A percentile compares a stretch with the other conserved stretches of the same genome.
These are phyloP conservation scores for Elsinoe necatrix DNA, from an alignment of 2,329 filamentous ascomycete species.

Conservation along the genomic window DNA sequence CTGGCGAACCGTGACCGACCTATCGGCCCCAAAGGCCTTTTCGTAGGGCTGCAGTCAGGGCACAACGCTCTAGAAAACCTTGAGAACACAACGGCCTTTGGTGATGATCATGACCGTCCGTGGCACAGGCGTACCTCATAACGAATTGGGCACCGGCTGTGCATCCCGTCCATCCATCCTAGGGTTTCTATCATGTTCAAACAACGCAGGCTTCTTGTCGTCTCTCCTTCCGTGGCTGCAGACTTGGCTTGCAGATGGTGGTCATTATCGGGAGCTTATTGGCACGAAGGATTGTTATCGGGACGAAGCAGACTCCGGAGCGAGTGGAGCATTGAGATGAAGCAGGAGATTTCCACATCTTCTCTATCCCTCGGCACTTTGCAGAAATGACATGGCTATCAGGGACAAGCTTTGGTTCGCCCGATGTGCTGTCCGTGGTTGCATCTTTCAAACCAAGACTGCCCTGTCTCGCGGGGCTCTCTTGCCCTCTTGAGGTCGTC, in stretches of 20 bases:
- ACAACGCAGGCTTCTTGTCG: neutral
- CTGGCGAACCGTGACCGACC: neutral
- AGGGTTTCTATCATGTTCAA: neutral
- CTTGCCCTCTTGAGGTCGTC: too few relatives aligned
- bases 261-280: neutral
- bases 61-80: neutral
- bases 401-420: constrained; percentile 1
- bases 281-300: neutral
- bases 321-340: neutral
- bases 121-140: too few relatives aligned
- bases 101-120: neutral
- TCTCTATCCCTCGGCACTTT: neutral
- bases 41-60: neutral
- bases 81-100: neutral
- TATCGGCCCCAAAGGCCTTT: neutral
- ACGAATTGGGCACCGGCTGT: too few relatives aligned
- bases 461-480: neutral
- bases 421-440: neutral
- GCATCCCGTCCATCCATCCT: too few relatives aligned
- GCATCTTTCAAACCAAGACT: neutral
- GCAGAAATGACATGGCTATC: neutral
- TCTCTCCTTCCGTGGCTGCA: neutral
- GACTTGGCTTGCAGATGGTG: neutral
- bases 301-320: neutral
- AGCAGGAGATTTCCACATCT: neutral